Percentiles rank a stretch among this genome's conserved stretches.
These are phyloP conservation scores for Trifolium repens DNA, from an alignment of 306 rosid genomes.

Conservation along the genomic window DNA sequence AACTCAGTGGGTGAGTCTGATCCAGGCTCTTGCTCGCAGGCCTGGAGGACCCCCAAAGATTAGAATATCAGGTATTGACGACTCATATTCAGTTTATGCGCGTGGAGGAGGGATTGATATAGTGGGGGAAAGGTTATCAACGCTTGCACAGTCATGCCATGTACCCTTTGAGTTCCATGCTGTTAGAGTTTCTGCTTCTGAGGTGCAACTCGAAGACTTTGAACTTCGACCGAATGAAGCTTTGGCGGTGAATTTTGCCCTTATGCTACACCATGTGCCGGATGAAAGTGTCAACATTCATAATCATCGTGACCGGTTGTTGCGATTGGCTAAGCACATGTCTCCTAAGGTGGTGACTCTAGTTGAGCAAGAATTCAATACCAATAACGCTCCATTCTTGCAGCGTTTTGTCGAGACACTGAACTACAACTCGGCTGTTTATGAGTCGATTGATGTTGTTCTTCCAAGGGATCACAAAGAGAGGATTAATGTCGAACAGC, in stretches of 20 bases:
- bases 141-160: conserved; percentile 67
- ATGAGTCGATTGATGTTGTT: conserved; percentile 74
- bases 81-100: conserved; percentile 66
- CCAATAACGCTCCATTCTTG: conserved; percentile 67
- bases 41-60: conserved; percentile 89
- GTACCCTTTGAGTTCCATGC: conserved; percentile 91
- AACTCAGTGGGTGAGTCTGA: conserved; percentile 80
- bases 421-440: conserved; percentile 64
- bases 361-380: conserved; percentile 81
- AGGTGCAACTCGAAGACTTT: conserved; percentile 71
- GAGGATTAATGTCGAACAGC: conserved; percentile 91
- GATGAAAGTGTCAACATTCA: conserved; percentile 73
- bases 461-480: conserved; percentile 83
- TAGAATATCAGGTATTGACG: conserved; percentile 79
- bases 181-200: conserved; percentile 55
- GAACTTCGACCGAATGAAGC: conserved; percentile 73
- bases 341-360: conserved; percentile 91
- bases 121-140: conserved; percentile 66
- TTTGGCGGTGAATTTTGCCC: conserved; percentile 84
- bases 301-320: conserved; percentile 79
- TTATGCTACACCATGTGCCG: conserved; percentile 82
- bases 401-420: conserved; percentile 74
- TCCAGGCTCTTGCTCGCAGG: conserved; percentile 80
- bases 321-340: conserved; percentile 72
- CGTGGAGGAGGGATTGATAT: conserved; percentile 80